These are phyloP conservation scores for Pyracantha coccinea DNA, from an alignment of 331 rosid species.

Conservation along the genomic window DNA sequence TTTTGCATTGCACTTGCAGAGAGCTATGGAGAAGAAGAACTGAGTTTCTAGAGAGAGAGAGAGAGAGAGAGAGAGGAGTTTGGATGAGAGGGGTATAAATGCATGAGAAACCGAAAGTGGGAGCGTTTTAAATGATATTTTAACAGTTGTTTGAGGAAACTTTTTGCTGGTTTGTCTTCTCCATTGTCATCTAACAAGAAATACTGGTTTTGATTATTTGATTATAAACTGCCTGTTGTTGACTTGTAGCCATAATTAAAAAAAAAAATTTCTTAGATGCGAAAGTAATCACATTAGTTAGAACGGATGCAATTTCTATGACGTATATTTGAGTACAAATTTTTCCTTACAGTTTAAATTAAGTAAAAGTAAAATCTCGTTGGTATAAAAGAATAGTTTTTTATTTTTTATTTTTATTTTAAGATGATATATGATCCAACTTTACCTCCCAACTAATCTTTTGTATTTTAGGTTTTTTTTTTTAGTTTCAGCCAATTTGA, in stretches of 20 bases:
- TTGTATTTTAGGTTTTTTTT: too few species aligned
- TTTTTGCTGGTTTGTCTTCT: conserved; percentile 30
- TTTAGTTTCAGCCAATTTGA: neutral
- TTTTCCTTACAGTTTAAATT: too few species aligned
- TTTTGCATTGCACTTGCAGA: conserved; percentile 44
- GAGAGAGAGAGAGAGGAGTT: neutral
- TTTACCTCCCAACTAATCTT: neutral
- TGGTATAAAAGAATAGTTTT: too few species aligned
- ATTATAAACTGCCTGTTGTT: neutral
- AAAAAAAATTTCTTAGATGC: neutral
- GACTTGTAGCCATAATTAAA: conserved; percentile 1
- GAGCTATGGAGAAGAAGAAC: neutral
- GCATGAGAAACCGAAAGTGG: conserved; percentile 38
- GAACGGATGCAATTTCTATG: neutral
- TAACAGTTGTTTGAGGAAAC: conserved; percentile 7
- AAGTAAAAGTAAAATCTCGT: neutral
- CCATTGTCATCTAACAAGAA: conserved; percentile 14
- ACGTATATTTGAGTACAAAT: neutral
- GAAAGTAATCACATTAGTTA: too few species aligned
- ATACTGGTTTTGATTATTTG: neutral
- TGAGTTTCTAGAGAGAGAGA: neutral
- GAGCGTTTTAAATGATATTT: conserved; percentile 16
- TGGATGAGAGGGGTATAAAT: conserved; percentile 13
- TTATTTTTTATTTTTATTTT: too few species aligned
- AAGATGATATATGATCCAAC: neutral